These are phyloP conservation scores for Populus tremula DNA, from an alignment of 345 rosid species.

Conservation along the genomic window DNA sequence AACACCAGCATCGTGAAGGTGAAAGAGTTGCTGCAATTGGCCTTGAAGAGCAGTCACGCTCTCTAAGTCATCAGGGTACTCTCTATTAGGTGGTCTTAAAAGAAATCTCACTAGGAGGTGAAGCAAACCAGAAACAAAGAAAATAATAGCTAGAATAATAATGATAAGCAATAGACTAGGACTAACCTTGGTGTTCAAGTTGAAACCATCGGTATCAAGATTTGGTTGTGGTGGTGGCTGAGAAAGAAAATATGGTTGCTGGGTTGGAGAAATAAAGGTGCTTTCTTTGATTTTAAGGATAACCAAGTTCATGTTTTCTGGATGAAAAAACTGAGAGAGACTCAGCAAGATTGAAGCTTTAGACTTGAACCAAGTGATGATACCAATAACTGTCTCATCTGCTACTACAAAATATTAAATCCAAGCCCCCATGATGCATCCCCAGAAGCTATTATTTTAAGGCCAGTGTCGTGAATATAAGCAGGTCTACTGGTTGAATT, in stretches of 20 bases:
- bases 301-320: conserved; percentile 40
- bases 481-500: neutral
- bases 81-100: conserved; percentile 58
- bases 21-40: conserved; percentile 90
- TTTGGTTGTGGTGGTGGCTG: conserved; percentile 33
- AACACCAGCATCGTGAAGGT: conserved; percentile 91
- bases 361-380: conserved; percentile 15
- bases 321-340: neutral
- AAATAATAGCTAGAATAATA: conserved; percentile 78
- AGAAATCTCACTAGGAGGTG: conserved; percentile 83
- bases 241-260: conserved; percentile 27
- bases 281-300: conserved; percentile 29
- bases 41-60: conserved; percentile 88
- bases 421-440: conserved; percentile 5
- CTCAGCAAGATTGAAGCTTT: conserved; percentile 35
- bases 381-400: conserved; percentile 16
- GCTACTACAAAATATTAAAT: conserved; percentile 11
- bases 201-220: conserved; percentile 38
- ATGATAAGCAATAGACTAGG: conserved; percentile 77
- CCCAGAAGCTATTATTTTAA: neutral
- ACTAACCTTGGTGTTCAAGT: conserved; percentile 62
- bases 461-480: neutral
- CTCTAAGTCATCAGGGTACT: conserved; percentile 53
- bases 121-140: conserved; percentile 86
- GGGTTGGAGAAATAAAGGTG: conserved; percentile 32